Percentiles rank a stretch among this genome's conserved stretches.
phyloP scores from a whole-genome alignment of 208 protist species.

The Acanthamoeba lenticulata region DNA sequence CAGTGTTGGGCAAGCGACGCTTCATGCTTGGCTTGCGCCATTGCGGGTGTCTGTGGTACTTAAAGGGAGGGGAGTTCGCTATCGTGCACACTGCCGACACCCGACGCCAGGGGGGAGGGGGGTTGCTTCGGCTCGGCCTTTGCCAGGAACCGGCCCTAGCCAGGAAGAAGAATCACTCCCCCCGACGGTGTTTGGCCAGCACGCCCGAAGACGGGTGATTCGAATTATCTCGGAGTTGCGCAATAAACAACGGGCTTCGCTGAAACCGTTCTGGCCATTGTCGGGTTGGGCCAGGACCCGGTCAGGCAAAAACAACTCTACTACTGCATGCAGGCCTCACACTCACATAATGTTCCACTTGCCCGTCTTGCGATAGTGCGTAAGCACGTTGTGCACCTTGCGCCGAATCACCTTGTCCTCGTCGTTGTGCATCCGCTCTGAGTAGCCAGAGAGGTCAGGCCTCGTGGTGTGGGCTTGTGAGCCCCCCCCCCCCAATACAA shows the following conservation, averaged over 20 bases:
- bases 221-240: not conserved
- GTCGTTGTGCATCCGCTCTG: conserved; percentile 69
- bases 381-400: conserved; percentile 72
- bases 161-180: not conserved
- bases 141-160: not conserved
- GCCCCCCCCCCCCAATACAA: not conserved
- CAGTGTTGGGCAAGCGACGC: too few relatives aligned
- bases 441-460: not conserved
- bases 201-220: too few relatives aligned
- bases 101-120: not conserved
- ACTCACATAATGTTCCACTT: conserved; percentile 74
- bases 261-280: not conserved
- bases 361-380: conserved; percentile 72
- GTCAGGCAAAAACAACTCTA: too few relatives aligned
- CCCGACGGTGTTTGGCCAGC: not conserved
- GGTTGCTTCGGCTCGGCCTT: not conserved
- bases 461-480: not conserved
- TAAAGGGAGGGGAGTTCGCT: too few relatives aligned
- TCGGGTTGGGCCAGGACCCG: not conserved
- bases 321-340: too few relatives aligned
- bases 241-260: not conserved
- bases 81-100: too few relatives aligned
- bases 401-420: conserved; percentile 65
- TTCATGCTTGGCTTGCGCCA: too few relatives aligned
- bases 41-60: too few relatives aligned